Evolutionary conservation across 1,284 basidiomycete genomes (phyloP).

Genomic region (Ganoderma lucidum): DNA sequence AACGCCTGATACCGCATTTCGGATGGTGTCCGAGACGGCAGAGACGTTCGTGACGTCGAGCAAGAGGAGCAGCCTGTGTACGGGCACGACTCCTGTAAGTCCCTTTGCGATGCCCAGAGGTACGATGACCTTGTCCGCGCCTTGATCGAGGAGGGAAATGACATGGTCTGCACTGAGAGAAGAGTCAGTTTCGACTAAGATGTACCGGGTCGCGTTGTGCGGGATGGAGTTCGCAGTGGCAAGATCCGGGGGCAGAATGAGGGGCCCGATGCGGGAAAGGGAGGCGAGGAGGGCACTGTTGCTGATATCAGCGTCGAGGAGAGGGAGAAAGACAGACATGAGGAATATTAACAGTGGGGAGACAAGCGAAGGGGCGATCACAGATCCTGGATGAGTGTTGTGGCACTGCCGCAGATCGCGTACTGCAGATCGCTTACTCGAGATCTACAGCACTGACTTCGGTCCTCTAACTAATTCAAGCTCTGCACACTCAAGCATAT

Average conservation of each 20-base stretch:
- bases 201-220: conserved; percentile 47
- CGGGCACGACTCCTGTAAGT: conserved; percentile 73
- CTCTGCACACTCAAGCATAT: not conserved
- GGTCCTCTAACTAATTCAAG: not conserved
- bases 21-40: conserved; percentile 77
- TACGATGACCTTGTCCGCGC: conserved; percentile 81
- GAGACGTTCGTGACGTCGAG: conserved; percentile 77
- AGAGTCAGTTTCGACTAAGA: conserved; percentile 65
- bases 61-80: conserved; percentile 77
- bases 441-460: conserved; percentile 19
- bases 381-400: conserved; percentile 15
- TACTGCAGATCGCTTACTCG: conserved; percentile 13
- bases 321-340: conserved; percentile 70
- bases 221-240: conserved; percentile 40
- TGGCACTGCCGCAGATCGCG: conserved; percentile 15
- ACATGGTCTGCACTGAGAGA: conserved; percentile 63
- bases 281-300: conserved; percentile 62
- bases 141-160: conserved; percentile 75
- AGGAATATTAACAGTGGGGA: not conserved
- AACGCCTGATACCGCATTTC: conserved; percentile 78
- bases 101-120: conserved; percentile 71
- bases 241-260: conserved; percentile 61
- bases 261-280: conserved; percentile 78
- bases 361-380: conserved; percentile 25
- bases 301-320: conserved; percentile 56